A percentile compares a stretch with the other conserved stretches of the same genome.
phyloP scores from a whole-genome alignment of 2,329 filamentous ascomycete species.

The Phialophora tarda region DNA sequence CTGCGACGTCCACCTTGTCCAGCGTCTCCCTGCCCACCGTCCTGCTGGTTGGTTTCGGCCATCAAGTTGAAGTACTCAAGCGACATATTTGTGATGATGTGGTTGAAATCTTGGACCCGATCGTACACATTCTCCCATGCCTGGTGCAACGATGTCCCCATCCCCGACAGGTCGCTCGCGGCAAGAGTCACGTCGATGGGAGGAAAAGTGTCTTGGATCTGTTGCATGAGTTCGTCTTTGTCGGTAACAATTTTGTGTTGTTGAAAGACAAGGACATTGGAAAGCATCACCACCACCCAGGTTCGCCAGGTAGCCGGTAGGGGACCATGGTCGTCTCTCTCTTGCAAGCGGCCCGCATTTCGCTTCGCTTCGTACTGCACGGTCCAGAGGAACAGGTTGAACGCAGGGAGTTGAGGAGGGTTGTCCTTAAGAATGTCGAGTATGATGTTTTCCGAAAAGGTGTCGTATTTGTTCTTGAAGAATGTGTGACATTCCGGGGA shows the following conservation, averaged over 20 bases:
- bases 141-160: neutral
- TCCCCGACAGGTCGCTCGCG: neutral
- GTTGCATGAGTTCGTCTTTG: neutral
- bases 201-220: neutral
- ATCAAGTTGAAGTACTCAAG: neutral
- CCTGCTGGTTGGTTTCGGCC: neutral
- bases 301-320: neutral
- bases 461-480: neutral
- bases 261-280: neutral
- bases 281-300: neutral
- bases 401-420: neutral
- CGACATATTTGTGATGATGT: neutral
- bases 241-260: neutral
- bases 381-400: conserved; percentile 2
- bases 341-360: neutral
- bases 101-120: neutral
- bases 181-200: neutral
- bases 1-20: neutral
- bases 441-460: neutral
- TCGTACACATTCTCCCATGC: neutral
- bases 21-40: neutral
- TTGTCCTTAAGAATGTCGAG: neutral
- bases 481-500: neutral
- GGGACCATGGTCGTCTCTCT: neutral
- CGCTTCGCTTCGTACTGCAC: neutral